phyloP scores from a whole-genome alignment of 228 moss, liverwort and hornwort genomes.

The Sphagnum fallax region DNA sequence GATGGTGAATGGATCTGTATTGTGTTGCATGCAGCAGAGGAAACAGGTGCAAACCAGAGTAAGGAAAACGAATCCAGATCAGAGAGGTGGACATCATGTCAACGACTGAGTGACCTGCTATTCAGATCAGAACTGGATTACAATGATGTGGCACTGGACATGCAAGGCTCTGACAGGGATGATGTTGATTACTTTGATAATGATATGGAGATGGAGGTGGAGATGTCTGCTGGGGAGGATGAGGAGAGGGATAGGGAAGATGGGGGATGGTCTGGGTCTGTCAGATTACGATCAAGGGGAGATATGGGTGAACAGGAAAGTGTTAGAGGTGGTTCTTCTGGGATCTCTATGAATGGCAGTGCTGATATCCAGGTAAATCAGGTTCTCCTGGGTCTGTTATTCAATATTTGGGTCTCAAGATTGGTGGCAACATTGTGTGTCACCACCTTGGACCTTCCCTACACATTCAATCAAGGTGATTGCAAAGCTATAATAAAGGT shows the following conservation, averaged over 20 bases:
- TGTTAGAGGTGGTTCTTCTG: too few relatives aligned
- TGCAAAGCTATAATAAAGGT: too few relatives aligned
- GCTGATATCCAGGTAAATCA: too few relatives aligned
- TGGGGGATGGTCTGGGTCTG: conserved; percentile 45
- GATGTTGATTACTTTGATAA: conserved; percentile 68
- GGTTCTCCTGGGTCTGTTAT: too few relatives aligned
- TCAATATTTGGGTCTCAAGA: too few relatives aligned
- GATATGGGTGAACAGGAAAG: conserved; percentile 21
- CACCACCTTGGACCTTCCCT: too few relatives aligned
- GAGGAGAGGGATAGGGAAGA: conserved; percentile 63
- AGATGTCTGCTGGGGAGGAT: conserved; percentile 72
- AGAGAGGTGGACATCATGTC: conserved; percentile 68
- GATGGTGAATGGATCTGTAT: too few relatives aligned
- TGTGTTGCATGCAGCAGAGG: conserved; percentile 36
- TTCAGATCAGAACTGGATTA: conserved; percentile 60
- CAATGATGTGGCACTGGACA: conserved; percentile 52
- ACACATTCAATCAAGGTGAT: too few relatives aligned
- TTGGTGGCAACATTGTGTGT: too few relatives aligned
- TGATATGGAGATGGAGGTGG: conserved; percentile 91
- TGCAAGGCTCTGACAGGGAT: conserved; percentile 58
- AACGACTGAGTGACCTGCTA: conserved; percentile 71
- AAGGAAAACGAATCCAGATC: conserved; percentile 51
- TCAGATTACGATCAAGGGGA: conserved; percentile 41
- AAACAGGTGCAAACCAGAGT: conserved; percentile 47
- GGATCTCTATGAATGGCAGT: too few relatives aligned